Evolutionary conservation across 2,329 filamentous ascomycete genomes (phyloP).

Genomic region (Colletotrichum lindemuthianum): DNA sequence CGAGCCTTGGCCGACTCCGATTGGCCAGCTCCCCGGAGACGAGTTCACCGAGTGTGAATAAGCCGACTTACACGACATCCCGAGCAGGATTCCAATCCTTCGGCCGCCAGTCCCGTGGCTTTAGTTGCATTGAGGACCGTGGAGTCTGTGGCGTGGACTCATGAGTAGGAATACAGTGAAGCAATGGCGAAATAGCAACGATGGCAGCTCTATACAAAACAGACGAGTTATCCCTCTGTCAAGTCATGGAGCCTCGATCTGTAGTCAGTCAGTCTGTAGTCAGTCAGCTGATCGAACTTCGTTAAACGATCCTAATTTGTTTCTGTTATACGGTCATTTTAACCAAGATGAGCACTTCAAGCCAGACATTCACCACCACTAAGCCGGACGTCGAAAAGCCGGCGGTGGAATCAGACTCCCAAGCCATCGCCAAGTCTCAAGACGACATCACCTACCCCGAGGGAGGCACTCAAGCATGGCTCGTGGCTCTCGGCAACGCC

Average conservation of each 20-base stretch:
- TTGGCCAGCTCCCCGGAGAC: neutral
- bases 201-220: too few species aligned
- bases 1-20: neutral
- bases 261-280: too few species aligned
- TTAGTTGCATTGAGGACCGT: neutral
- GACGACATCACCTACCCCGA: slow-evolving; percentile 40
- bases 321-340: too few species aligned
- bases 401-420: neutral
- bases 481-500: slow-evolving; percentile 48
- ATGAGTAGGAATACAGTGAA: too few species aligned
- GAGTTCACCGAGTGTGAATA: slow-evolving; percentile 12
- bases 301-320: too few species aligned
- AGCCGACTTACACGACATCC: slow-evolving; percentile 24
- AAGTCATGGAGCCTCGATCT: too few species aligned
- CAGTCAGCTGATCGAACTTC: too few species aligned
- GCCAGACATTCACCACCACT: neutral
- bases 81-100: slow-evolving; percentile 11
- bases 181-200: too few species aligned
- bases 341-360: neutral
- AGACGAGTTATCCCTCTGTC: too few species aligned
- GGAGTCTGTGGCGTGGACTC: too few species aligned
- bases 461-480: slow-evolving; percentile 51
- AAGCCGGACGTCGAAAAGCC: slow-evolving; percentile 10
- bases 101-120: neutral
- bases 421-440: neutral